These are phyloP conservation scores for Neolentinus lepideus DNA, from an alignment of 1,284 basidiomycete genomes.

Conservation along the genomic window DNA sequence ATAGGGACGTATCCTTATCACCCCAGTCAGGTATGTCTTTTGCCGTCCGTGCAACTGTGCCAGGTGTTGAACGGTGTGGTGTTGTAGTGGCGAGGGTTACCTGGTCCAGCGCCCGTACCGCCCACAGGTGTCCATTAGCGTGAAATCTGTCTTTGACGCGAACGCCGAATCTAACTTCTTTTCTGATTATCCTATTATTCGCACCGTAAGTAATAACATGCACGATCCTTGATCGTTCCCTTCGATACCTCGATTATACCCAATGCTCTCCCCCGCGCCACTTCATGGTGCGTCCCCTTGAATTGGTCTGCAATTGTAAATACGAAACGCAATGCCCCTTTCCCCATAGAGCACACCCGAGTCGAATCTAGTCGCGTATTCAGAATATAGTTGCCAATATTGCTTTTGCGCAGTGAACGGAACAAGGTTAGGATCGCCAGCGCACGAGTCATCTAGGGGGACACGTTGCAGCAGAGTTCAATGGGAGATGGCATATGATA, in stretches of 20 bases:
- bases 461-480: neutral
- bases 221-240: neutral
- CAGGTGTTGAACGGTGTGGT: neutral
- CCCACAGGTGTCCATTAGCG: conserved; percentile 6
- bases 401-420: neutral
- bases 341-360: neutral
- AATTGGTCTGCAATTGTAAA: neutral
- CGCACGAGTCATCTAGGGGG: neutral
- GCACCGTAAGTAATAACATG: neutral
- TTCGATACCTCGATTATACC: neutral
- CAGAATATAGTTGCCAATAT: neutral
- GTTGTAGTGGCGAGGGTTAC: conserved; percentile 26
- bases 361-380: neutral
- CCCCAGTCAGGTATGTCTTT: conserved; percentile 25
- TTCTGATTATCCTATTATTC: neutral
- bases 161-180: neutral
- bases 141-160: neutral
- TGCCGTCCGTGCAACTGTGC: neutral
- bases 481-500: neutral
- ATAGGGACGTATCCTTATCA: conserved; percentile 24
- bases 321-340: neutral
- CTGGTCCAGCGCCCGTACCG: conserved; percentile 26
- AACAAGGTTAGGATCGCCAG: neutral
- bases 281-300: neutral
- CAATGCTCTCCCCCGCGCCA: neutral